Base-by-base conservation (phyloP, 495 filamentous ascomycete genomes). In the Glarea lozoyensis region DNA sequence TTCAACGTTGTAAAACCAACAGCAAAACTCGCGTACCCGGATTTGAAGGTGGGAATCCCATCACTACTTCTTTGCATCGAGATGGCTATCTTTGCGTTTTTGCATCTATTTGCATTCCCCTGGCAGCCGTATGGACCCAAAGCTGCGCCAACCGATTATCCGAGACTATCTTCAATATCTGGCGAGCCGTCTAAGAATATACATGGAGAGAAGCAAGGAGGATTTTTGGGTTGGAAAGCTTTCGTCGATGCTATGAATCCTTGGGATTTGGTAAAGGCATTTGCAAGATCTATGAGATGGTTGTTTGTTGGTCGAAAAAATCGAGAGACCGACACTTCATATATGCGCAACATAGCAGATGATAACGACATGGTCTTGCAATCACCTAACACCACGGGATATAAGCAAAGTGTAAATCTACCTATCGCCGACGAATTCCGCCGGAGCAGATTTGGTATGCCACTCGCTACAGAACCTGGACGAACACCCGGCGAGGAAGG, bases 51-150 rank as follows among this genome's bases (percentile, higher is more conserved):
- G 36, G 84, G 85, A 33, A 79, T 95, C 21, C 88, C 86, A 1
- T 76, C 78, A 13, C 63, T 93, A 19, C 64, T 93, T 22, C 76
- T 90, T 37, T 88, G 84, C 59, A 72, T 92, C 40, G 88, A 95
- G 64, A 95, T 95, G 88, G 76, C 83, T 18, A 67, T 86, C 30
- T 94, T 95, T 54, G 66, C 79, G 10, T 55, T 86, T 29, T 61
- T 95, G 22, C 88, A 95, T 51, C 60, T 90, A 5, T 93, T 78
- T 71, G 85, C 88, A 2, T 95, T 94, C 54, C 72, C 84, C 0
- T 92, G 78, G 68, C 70, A 71, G 41, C 75, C 73, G 7, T 94
- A 93, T 60, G 58, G 60, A 25, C 54, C 68, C 12, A 62, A 60
- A 30, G 61, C 66, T 17, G 54, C 59, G 24, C 22, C 12, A 2